These are phyloP conservation scores for Hypoxylon lenormandii DNA, from an alignment of 495 filamentous ascomycete genomes.

Conservation along the genomic window DNA sequence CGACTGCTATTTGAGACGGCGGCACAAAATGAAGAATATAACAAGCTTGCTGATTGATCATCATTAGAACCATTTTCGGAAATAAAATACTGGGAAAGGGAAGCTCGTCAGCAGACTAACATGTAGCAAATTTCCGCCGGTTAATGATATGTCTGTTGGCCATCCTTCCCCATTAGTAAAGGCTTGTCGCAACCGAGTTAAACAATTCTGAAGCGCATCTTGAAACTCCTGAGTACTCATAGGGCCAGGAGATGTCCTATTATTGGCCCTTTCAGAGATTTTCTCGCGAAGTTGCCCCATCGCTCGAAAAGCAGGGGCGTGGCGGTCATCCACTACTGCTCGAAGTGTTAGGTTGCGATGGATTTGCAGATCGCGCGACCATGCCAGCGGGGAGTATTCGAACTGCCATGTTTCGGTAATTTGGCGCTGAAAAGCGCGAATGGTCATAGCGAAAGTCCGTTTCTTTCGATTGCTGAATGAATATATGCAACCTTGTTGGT, in stretches of 20 bases:
- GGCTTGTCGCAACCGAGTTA: constrained; percentile 2
- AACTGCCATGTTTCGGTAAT: constrained; percentile 1
- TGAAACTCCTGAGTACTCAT: neutral
- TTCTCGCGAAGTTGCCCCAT: neutral
- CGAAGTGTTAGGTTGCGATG: constrained; percentile 17
- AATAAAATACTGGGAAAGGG: neutral
- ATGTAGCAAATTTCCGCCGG: neutral
- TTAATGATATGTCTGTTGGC: constrained; percentile 6
- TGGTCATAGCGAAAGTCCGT: neutral
- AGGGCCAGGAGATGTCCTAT: no score
- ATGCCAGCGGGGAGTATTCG: constrained; percentile 5
- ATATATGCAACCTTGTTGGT: constrained; percentile 15
- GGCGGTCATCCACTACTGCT: neutral
- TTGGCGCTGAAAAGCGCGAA: constrained; percentile 5
- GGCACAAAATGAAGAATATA: neutral
- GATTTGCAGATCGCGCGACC: constrained; percentile 12
- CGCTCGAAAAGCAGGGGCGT: constrained; percentile 5
- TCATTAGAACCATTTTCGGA: neutral
- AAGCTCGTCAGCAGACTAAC: neutral
- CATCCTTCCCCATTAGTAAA: constrained; percentile 18
- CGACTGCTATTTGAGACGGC: neutral
- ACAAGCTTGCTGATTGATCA: neutral
- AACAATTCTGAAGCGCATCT: neutral
- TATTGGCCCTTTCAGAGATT: no score
- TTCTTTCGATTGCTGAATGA: constrained; percentile 8